phyloP scores from a whole-genome alignment of 2,329 filamentous ascomycete species.

The Paecilomyces variotii region DNA sequence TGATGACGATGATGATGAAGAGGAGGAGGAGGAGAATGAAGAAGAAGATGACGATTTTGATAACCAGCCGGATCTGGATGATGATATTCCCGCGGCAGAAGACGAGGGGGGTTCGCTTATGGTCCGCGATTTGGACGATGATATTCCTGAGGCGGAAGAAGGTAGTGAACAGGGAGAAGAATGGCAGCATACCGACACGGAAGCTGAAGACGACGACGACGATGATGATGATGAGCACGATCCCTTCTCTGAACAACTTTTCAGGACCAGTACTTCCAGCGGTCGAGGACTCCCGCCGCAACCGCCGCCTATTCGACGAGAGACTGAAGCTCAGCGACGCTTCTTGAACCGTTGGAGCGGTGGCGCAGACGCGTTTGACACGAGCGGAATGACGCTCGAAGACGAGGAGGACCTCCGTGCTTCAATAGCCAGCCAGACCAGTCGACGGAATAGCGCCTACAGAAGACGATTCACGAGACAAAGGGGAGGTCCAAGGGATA shows the following conservation, averaged over 20 bases:
- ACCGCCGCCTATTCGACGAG: slow-evolving; percentile 16
- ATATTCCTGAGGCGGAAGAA: slow-evolving; percentile 53
- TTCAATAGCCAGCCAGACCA: slow-evolving; percentile 24
- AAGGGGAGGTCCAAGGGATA: slow-evolving; percentile 38
- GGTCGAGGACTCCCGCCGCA: slow-evolving; percentile 21
- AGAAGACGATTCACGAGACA: slow-evolving; percentile 34
- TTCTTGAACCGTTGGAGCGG: slow-evolving; percentile 34
- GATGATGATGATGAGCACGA: slow-evolving; percentile 23
- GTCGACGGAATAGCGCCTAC: slow-evolving; percentile 23
- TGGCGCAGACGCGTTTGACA: slow-evolving; percentile 26
- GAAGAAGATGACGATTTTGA: slow-evolving; percentile 38
- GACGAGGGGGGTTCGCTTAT: slow-evolving; percentile 47
- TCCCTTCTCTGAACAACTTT: slow-evolving; percentile 19
- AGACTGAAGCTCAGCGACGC: slow-evolving; percentile 32
- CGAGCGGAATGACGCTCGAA: slow-evolving; percentile 25
- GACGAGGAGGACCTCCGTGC: slow-evolving; percentile 26
- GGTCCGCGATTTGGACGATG: slow-evolving; percentile 63
- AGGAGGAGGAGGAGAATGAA: slow-evolving; percentile 26
- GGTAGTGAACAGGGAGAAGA: slow-evolving; percentile 44
- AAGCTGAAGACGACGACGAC: slow-evolving; percentile 48
- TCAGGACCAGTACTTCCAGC: slow-evolving; percentile 27
- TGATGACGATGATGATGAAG: slow-evolving; percentile 32
- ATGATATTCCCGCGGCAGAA: slow-evolving; percentile 54
- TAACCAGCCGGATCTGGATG: slow-evolving; percentile 44
- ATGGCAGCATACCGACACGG: slow-evolving; percentile 73